Evolutionary conservation across 139 green algal species (phyloP).

Genomic region (Bryopsis sp.): DNA sequence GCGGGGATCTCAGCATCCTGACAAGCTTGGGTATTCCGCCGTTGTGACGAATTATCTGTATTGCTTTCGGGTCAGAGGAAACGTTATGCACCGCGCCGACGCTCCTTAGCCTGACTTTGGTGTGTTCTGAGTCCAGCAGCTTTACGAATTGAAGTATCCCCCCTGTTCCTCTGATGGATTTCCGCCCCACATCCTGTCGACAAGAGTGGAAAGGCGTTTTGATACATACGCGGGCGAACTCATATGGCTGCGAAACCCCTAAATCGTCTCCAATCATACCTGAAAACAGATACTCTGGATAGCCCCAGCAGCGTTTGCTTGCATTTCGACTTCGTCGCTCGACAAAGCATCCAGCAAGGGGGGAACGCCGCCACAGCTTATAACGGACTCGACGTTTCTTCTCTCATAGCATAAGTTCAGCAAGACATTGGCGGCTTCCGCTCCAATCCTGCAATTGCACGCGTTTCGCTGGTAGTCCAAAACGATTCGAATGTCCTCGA

Average conservation of each 20-base stretch:
- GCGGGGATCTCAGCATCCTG: conserved; percentile 27
- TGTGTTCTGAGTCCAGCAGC: not conserved
- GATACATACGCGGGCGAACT: no score
- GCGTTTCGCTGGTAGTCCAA: no score
- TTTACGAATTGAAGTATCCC: not conserved
- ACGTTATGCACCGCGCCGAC: conserved; percentile 71
- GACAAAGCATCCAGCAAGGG: not conserved
- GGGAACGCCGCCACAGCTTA: not conserved
- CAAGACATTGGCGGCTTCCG: conserved; percentile 58
- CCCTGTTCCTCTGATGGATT: not conserved
- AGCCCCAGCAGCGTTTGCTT: conserved; percentile 60
- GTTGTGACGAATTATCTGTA: conserved; percentile 41
- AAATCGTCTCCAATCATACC: conserved; percentile 14
- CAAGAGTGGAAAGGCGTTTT: not conserved
- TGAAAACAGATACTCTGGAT: conserved; percentile 66
- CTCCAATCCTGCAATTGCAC: no score
- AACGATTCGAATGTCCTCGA: no score
- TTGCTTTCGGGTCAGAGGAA: conserved; percentile 45
- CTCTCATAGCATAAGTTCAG: conserved; percentile 70
- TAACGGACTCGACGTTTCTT: conserved; percentile 23
- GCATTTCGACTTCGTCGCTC: conserved; percentile 25
- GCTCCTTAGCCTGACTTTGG: conserved; percentile 41
- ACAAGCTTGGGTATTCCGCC: conserved; percentile 49
- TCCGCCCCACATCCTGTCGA: conserved; percentile 9
- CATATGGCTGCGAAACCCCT: no score